Conservation (phyloP, 179 eudicot genomes). For the Sideroxylon spinosum region DNA sequence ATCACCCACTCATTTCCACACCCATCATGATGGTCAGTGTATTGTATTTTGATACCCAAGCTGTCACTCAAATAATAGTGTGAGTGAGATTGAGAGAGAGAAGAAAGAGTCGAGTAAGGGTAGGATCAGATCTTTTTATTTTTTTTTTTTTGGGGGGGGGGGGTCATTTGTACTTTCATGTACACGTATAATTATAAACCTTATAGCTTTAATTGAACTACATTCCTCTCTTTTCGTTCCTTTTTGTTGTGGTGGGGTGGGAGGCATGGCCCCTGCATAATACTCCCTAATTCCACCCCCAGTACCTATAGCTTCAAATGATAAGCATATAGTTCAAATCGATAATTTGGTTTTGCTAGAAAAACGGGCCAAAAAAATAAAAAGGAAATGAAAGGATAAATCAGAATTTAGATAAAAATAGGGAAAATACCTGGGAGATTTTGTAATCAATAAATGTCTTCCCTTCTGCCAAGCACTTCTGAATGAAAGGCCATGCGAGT, state of each 20-base stretch:
- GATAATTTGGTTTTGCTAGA: not conserved
- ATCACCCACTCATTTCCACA: not conserved
- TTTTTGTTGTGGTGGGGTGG: no score
- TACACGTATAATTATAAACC: no score
- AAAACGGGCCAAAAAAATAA: not conserved
- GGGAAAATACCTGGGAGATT: conserved; percentile 65
- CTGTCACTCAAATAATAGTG: not conserved
- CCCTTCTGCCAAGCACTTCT: conserved; percentile 77
- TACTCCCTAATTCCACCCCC: no score
- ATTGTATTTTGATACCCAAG: not conserved
- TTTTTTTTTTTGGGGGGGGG: no score
- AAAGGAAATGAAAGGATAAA: not conserved
- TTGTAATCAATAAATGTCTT: conserved; percentile 59
- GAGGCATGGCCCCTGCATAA: no score
- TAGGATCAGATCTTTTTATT: no score
- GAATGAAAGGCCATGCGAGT: conserved; percentile 68
- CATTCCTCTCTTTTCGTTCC: no score
- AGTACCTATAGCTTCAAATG: not conserved
- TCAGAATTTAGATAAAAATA: not conserved
- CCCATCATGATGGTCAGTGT: not conserved
- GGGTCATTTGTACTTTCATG: no score
- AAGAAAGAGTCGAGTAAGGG: not conserved
- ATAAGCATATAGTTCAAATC: not conserved
- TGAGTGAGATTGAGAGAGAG: not conserved
- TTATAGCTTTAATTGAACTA: no score